Conservation (phyloP, 2,329 filamentous ascomycete species). For the Ilyonectria robusta region DNA sequence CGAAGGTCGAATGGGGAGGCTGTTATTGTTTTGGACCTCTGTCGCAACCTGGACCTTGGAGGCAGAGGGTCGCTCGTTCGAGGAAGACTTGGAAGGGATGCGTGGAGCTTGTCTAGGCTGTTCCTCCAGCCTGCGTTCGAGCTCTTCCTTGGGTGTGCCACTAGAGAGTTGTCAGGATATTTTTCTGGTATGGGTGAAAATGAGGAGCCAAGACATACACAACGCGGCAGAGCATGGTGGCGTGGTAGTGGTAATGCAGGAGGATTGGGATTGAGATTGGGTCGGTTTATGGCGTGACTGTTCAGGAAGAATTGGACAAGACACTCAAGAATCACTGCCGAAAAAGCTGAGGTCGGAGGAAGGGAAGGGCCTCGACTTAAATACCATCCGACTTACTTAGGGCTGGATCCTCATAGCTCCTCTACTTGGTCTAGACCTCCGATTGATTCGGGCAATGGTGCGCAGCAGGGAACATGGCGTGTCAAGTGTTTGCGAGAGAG, state of each 20-base stretch:
- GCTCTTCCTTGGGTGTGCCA: slow-evolving; percentile 28
- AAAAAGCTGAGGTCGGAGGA: background rate
- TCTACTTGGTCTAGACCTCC: background rate
- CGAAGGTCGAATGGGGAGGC: slow-evolving; percentile 10
- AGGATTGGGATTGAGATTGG: background rate
- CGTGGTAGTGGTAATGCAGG: background rate
- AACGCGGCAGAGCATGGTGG: slow-evolving; percentile 32
- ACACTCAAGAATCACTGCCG: background rate
- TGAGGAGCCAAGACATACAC: slow-evolving; percentile 17
- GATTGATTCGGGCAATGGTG: background rate
- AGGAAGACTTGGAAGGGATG: slow-evolving; percentile 20
- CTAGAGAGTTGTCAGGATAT: slow-evolving; percentile 9
- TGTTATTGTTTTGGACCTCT: slow-evolving; percentile 15
- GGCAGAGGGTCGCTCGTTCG: background rate
- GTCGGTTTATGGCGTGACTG: background rate
- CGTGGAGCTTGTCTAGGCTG: slow-evolving; percentile 20
- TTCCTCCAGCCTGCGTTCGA: slow-evolving; percentile 27
- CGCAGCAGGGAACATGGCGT: slow-evolving; percentile 2
- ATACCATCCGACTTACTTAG: background rate
- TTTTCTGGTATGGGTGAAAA: background rate
- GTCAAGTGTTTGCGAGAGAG: background rate
- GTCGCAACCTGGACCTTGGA: slow-evolving; percentile 5
- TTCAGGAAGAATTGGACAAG: background rate
- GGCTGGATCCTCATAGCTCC: background rate
- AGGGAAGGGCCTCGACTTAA: background rate